A percentile compares a stretch with the other conserved stretches of the same genome.
These are phyloP conservation scores for Collybiopsis luxurians DNA, from an alignment of 768 basidiomycete genomes.

Conservation along the genomic window DNA sequence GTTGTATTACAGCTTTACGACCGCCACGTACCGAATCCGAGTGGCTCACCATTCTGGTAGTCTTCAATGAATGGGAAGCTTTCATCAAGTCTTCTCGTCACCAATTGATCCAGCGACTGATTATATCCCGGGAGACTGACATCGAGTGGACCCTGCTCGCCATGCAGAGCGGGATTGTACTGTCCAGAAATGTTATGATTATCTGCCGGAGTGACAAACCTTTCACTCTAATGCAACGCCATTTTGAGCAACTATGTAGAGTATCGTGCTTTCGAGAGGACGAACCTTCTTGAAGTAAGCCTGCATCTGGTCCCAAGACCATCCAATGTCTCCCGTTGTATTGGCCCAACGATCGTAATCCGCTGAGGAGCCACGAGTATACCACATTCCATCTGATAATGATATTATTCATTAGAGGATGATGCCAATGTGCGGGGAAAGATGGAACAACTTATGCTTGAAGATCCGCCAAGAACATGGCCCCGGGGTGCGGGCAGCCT, in stretches of 20 bases:
- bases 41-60: slow-evolving; percentile 23
- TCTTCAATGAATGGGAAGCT: slow-evolving; percentile 30
- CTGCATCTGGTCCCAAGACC: slow-evolving; percentile 29
- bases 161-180: slow-evolving; percentile 27
- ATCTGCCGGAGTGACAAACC: slow-evolving; percentile 28
- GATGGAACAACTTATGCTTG: slow-evolving; percentile 6
- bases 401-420: neutral
- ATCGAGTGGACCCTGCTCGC: slow-evolving; percentile 18
- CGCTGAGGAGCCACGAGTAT: slow-evolving; percentile 19
- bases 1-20: neutral
- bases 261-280: neutral
- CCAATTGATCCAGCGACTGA: slow-evolving; percentile 16
- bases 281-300: slow-evolving; percentile 18
- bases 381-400: neutral
- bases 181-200: slow-evolving; percentile 28
- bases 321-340: slow-evolving; percentile 26
- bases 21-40: slow-evolving; percentile 24
- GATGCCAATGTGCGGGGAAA: neutral
- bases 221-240: too few relatives aligned
- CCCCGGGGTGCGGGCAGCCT: slow-evolving; percentile 5
- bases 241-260: too few relatives aligned
- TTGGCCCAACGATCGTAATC: slow-evolving; percentile 30
- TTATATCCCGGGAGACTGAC: slow-evolving; percentile 25
- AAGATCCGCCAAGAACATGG: slow-evolving; percentile 12
- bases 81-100: slow-evolving; percentile 14